Evolutionary conservation across 2,329 filamentous ascomycete species (phyloP).

Genomic region (Cladobotryum mycophilum): DNA sequence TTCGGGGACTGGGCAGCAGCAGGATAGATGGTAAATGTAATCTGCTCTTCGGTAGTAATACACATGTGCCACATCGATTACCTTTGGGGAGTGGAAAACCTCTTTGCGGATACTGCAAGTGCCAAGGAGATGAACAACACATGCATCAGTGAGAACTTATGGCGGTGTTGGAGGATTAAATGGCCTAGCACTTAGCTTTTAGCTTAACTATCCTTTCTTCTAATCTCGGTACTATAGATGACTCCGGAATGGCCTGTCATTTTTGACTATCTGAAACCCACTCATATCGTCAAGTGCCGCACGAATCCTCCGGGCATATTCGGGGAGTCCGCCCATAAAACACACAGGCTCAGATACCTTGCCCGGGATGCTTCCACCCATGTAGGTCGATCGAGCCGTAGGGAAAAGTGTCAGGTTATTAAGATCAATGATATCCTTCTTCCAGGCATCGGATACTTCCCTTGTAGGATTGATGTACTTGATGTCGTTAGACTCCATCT

Average conservation of each 20-base stretch:
- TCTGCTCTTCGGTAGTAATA: too few relatives aligned
- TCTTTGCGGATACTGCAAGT: too few relatives aligned
- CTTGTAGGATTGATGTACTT: constrained; percentile 44
- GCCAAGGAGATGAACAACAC: too few relatives aligned
- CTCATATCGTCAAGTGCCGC: constrained; percentile 28
- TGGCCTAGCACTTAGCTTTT: too few relatives aligned
- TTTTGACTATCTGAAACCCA: constrained; percentile 27
- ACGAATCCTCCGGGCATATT: constrained; percentile 28
- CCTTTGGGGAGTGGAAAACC: too few relatives aligned
- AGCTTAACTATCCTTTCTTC: too few relatives aligned
- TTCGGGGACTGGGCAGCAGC: too few relatives aligned
- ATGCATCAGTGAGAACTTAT: too few relatives aligned
- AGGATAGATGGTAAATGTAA: too few relatives aligned
- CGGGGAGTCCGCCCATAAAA: constrained; percentile 37
- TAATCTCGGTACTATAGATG: too few relatives aligned
- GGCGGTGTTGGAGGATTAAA: too few relatives aligned
- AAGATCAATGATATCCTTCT: constrained; percentile 39
- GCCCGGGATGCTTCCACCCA: constrained; percentile 49
- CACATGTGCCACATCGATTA: too few relatives aligned
- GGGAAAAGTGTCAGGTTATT: constrained; percentile 44
- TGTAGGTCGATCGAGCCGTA: constrained; percentile 44
- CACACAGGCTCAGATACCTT: constrained; percentile 47
- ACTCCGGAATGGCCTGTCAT: background rate
- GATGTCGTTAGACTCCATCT: constrained; percentile 40
- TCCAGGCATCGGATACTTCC: constrained; percentile 44